A percentile compares a stretch with the other conserved stretches of the same genome.
Conservation (phyloP, 2,329 filamentous ascomycete genomes). For the Diaporthe ampelina region DNA sequence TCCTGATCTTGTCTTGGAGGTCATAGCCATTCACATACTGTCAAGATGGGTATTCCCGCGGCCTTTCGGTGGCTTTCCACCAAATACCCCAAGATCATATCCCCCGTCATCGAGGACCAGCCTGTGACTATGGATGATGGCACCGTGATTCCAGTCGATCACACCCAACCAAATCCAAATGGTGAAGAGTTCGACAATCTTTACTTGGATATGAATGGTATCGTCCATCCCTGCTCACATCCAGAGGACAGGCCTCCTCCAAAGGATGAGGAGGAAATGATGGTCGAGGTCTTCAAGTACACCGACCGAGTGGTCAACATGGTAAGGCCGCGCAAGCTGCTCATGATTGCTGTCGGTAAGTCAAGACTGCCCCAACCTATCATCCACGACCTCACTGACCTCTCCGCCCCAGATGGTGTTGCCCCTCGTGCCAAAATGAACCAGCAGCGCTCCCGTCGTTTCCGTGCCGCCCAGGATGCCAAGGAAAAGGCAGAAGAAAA, state of each 20-base stretch:
- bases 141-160: conserved; percentile 85
- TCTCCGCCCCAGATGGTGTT: conserved; percentile 79
- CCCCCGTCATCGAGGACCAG: conserved; percentile 87
- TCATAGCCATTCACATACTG: conserved; percentile 22
- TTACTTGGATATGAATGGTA: conserved; percentile 99
- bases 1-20: conserved; percentile 2
- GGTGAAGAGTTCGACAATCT: conserved; percentile 98
- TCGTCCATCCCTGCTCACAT: conserved; percentile 98
- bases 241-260: conserved; percentile 93
- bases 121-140: conserved; percentile 86
- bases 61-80: conserved; percentile 96
- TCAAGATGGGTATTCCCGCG: conserved; percentile 90
- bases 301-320: conserved; percentile 99
- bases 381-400: conserved; percentile 46
- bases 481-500: conserved; percentile 95
- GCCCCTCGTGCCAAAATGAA: conserved; percentile 99
- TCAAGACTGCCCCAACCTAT: conserved; percentile 43
- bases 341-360: conserved; percentile 97
- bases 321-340: conserved; percentile 93
- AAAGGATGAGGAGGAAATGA: conserved; percentile 98
- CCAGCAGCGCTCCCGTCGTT: conserved; percentile 95
- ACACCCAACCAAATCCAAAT: conserved; percentile 89
- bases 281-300: conserved; percentile 97
- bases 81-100: conserved; percentile 98
- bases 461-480: conserved; percentile 93